Conservation (phyloP, 2,329 filamentous ascomycete genomes). For the Penicillium psychrosexuale region DNA sequence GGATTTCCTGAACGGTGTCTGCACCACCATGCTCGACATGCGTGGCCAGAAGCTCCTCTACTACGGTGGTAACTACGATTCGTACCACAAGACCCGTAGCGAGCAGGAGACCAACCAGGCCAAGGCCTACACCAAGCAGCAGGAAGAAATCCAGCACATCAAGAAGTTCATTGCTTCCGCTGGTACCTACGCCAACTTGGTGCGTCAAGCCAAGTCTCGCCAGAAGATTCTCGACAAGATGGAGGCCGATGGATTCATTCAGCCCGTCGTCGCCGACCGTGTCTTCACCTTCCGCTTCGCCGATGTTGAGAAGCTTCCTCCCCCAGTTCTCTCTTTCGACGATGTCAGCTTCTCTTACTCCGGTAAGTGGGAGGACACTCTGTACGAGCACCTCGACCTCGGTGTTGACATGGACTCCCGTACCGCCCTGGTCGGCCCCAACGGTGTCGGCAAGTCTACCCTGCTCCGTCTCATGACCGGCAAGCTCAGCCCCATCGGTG, state of each 20-base stretch:
- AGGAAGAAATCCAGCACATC: constrained; percentile 98
- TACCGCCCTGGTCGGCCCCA: constrained; percentile 93
- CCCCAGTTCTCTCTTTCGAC: constrained; percentile 93
- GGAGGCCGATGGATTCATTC: constrained; percentile 98
- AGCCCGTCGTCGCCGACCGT: constrained; percentile 77
- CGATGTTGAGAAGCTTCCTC: constrained; percentile 98
- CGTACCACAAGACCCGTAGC: constrained; percentile 86
- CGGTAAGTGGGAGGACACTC: constrained; percentile 79
- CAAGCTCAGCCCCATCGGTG: constrained; percentile 80
- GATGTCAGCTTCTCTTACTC: constrained; percentile 98
- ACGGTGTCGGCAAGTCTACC: constrained; percentile 98
- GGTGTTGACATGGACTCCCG: constrained; percentile 99
- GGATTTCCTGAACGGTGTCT: constrained; percentile 99
- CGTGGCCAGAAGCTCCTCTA: constrained; percentile 82
- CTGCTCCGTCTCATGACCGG: constrained; percentile 95
- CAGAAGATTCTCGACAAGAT: constrained; percentile 99
- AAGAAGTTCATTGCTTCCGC: constrained; percentile 99
- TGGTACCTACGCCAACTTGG: constrained; percentile 99
- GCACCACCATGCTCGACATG: constrained; percentile 99
- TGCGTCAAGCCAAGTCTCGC: constrained; percentile 96
- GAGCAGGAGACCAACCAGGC: constrained; percentile 98
- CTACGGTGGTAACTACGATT: constrained; percentile 99
- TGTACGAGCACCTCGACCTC: constrained; percentile 95
- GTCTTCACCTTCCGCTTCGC: constrained; percentile 98
- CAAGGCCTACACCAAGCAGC: constrained; percentile 98